Percentiles rank a stretch among this genome's conserved stretches.
These are phyloP conservation scores for Diaporthe sp. DNA, from an alignment of 2,329 filamentous ascomycete genomes.

Conservation along the genomic window DNA sequence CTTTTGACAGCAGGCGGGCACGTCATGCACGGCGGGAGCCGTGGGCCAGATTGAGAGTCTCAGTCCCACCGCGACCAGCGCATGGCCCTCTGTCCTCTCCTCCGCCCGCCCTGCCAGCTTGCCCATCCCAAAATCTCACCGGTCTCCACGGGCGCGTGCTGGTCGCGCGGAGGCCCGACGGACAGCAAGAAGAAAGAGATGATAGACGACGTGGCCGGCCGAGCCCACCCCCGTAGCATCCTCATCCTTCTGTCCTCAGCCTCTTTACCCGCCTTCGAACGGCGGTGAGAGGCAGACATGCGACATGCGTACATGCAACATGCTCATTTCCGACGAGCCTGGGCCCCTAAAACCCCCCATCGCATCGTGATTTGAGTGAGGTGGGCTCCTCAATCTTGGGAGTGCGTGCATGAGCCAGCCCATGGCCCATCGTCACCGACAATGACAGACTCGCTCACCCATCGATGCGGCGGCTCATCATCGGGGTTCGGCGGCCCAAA, in stretches of 20 bases:
- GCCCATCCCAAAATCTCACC: background rate
- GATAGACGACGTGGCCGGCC: constrained; percentile 14
- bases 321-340: constrained; percentile 9
- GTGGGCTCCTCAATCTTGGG: constrained; percentile 13
- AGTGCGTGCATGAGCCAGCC: constrained; percentile 21
- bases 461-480: constrained; percentile 18
- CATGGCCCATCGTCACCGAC: constrained; percentile 18
- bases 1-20: constrained; percentile 19
- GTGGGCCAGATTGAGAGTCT: background rate
- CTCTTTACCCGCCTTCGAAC: background rate
- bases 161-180: background rate
- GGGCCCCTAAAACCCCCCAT: background rate
- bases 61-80: constrained; percentile 17
- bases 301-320: constrained; percentile 13
- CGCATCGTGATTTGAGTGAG: constrained; percentile 1
- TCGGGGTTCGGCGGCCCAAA: constrained; percentile 29
- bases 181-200: background rate
- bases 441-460: background rate
- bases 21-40: constrained; percentile 27
- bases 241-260: constrained; percentile 9
- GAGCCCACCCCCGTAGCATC: constrained; percentile 10
- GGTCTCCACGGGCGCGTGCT: constrained; percentile 1
- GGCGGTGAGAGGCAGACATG: background rate
- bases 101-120: background rate
- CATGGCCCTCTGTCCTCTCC: background rate